phyloP scores from a whole-genome alignment of 495 filamentous ascomycete species.

The Penicillium paradoxum region DNA sequence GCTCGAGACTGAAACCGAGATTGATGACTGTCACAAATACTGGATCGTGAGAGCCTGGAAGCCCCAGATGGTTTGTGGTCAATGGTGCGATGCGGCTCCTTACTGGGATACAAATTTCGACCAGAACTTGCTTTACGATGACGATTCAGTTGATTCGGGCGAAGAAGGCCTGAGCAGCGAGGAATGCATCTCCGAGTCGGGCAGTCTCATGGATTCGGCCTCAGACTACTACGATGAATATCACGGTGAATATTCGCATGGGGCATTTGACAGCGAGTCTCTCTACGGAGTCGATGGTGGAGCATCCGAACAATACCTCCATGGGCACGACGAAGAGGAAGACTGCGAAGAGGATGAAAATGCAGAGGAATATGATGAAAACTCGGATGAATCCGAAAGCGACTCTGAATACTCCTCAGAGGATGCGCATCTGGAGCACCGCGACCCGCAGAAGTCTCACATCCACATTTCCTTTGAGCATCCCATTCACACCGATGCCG shows the following conservation, averaged over 20 bases:
- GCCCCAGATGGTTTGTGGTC: not conserved
- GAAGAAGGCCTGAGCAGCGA: not conserved
- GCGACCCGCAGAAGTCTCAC: not conserved
- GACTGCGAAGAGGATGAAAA: not conserved
- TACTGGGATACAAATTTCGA: constrained; percentile 9
- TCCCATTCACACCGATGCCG: not conserved
- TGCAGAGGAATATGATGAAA: not conserved
- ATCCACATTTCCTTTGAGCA: not conserved
- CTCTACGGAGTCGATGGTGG: not conserved
- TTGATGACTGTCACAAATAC: constrained; percentile 9
- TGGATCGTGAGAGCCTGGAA: constrained; percentile 5
- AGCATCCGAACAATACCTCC: not conserved
- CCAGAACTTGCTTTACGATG: not conserved
- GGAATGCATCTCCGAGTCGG: not conserved
- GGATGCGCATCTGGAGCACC: not conserved
- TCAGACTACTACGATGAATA: not conserved
- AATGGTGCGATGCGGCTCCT: constrained; percentile 2
- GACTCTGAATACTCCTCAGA: constrained; percentile 5
- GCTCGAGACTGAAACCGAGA: not conserved
- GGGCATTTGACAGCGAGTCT: not conserved
- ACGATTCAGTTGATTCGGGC: constrained; percentile 11
- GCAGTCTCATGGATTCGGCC: not conserved
- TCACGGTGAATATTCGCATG: not conserved
- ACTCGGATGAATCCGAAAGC: constrained; percentile 7
- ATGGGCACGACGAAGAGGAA: constrained; percentile 2